phyloP scores from a whole-genome alignment of 306 rosid species.

The Spatholobus suberectus region DNA sequence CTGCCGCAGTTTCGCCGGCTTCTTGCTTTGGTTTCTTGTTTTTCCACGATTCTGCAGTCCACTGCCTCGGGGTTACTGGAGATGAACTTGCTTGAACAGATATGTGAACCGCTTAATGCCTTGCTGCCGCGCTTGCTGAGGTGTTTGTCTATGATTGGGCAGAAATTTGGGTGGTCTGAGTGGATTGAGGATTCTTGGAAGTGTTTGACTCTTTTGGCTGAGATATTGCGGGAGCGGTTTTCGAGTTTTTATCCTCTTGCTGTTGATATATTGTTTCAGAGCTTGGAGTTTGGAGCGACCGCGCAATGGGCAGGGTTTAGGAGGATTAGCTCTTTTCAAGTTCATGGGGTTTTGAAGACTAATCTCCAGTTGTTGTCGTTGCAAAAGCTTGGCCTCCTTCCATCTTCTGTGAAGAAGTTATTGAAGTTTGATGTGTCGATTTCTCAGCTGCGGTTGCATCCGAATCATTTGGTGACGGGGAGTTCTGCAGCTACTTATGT shows the following conservation, averaged over 20 bases:
- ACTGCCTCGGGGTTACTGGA: slow-evolving; percentile 93
- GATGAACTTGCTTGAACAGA: slow-evolving; percentile 83
- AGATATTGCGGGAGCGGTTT: slow-evolving; percentile 78
- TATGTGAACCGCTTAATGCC: slow-evolving; percentile 72
- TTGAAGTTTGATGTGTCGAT: slow-evolving; percentile 73
- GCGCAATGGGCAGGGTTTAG: slow-evolving; percentile 48
- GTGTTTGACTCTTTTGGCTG: slow-evolving; percentile 92
- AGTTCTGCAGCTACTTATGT: slow-evolving; percentile 92
- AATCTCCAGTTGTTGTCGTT: slow-evolving; percentile 87
- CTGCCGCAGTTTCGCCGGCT: slow-evolving; percentile 78
- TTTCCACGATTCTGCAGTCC: slow-evolving; percentile 83
- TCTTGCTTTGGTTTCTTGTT: slow-evolving; percentile 80
- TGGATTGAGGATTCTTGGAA: slow-evolving; percentile 96
- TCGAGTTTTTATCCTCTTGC: slow-evolving; percentile 73
- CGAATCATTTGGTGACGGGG: slow-evolving; percentile 85
- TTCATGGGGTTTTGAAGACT: slow-evolving; percentile 92
- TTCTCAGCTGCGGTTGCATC: slow-evolving; percentile 86
- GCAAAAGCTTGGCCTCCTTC: slow-evolving; percentile 83
- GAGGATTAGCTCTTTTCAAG: slow-evolving; percentile 71
- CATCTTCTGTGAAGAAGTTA: slow-evolving; percentile 72
- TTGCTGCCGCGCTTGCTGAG: slow-evolving; percentile 78
- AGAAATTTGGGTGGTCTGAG: slow-evolving; percentile 89
- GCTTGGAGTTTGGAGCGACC: slow-evolving; percentile 62
- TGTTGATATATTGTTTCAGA: slow-evolving; percentile 76
- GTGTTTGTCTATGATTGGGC: slow-evolving; percentile 83